Base-by-base conservation (phyloP, 1,139 yeast genomes). In the Yamadazyma jaroonii region DNA sequence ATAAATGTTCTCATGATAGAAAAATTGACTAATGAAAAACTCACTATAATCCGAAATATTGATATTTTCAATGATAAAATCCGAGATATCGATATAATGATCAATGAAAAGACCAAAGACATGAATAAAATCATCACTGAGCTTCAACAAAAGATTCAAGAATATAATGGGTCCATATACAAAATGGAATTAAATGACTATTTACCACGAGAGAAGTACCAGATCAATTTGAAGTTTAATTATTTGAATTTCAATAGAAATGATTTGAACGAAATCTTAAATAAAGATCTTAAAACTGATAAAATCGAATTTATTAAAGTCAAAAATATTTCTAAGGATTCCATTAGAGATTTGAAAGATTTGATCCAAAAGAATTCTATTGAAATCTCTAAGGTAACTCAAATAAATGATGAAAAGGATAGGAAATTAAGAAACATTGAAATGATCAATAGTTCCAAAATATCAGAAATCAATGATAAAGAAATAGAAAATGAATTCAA, bases 1-100 rank as follows among this genome's bases (percentile, higher is more conserved):
- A 64, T 80, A 39, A 74, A 84, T 6, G 72, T 84, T 3, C 66
- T 67, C 9, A 83, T 79, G 37, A 79, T 85, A 36, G 87, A 84
- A 48, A 59, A 69, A 42, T 67, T 84, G 61, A 79, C 77, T 48
- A 61, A 65, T 27, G 89, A 83, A 48, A 65, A 87, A 38, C 84
- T 79, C 36, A 71, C 72, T 38, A 61, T 84, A 12, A 69, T 79
- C 3, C 72, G 72, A 45, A 63, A 74, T n/a, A 67, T 83, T 30
- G 88, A 84, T 42, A 47, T 61, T 2, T 66, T 74, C 3, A 69
- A 68, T 30, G 56, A 61, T 25, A 70, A 68, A 41, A 57, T 76
- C 10, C 76, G 70, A 39, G 57, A 56, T 36, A 33, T 60, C 15
- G 54, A 57, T 35, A 48, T 62, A 9, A 54, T 64, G 11, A 65